These are phyloP conservation scores for Trifolium fragiferum DNA, from an alignment of 306 rosid genomes.

Conservation along the genomic window DNA sequence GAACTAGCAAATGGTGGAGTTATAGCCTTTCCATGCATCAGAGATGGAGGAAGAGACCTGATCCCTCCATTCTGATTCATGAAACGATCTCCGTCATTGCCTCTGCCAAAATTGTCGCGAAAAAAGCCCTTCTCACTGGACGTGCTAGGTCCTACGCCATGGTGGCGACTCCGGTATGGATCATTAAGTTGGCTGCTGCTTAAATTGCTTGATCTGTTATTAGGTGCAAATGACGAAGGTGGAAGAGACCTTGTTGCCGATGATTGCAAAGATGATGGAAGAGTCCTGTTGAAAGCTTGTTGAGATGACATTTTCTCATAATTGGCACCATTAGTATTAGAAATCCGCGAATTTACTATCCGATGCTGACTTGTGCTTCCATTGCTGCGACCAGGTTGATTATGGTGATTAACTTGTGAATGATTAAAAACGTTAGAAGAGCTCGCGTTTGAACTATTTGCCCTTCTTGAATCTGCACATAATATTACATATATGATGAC, in stretches of 20 bases:
- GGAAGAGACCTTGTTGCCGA: conserved; percentile 58
- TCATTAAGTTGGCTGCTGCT: conserved; percentile 56
- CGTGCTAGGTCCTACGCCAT: conserved; percentile 59
- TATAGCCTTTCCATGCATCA: conserved; percentile 61
- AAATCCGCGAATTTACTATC: conserved; percentile 51
- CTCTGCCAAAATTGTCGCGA: conserved; percentile 56
- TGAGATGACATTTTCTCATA: conserved; percentile 67
- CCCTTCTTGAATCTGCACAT: conserved; percentile 63
- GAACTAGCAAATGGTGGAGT: conserved; percentile 59
- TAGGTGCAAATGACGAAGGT: conserved; percentile 50
- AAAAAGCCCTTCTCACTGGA: conserved; percentile 51
- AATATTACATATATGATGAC: conserved; percentile 23
- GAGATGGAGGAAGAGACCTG: conserved; percentile 67
- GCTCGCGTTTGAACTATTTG: conserved; percentile 56
- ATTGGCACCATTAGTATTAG: conserved; percentile 49
- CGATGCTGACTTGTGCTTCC: conserved; percentile 55
- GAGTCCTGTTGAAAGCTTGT: conserved; percentile 72
- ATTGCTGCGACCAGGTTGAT: conserved; percentile 52
- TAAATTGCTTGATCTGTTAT: conserved; percentile 45
- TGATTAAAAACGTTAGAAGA: conserved; percentile 47
- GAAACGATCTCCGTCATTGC: conserved; percentile 56
- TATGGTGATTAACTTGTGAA: conserved; percentile 38
- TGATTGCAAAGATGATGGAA: conserved; percentile 56
- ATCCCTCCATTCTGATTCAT: conserved; percentile 58
- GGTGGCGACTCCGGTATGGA: conserved; percentile 47